A percentile compares a stretch with the other conserved stretches of the same genome.
Evolutionary conservation across 129 eudicot species (phyloP).

Genomic region (Helianthus tuberosus): DNA sequence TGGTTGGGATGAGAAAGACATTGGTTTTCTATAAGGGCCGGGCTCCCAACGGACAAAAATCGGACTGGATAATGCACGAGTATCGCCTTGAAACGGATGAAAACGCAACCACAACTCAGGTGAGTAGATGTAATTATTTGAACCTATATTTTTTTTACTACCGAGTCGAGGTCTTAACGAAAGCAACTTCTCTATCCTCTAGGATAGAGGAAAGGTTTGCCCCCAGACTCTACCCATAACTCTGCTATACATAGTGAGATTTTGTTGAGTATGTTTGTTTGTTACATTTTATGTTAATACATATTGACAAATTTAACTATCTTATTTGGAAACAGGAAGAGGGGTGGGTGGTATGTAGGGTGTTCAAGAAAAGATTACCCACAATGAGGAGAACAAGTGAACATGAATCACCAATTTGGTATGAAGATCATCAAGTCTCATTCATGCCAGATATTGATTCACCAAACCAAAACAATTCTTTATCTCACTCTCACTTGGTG

Average conservation of each 20-base stretch:
- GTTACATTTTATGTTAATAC: background rate
- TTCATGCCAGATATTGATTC: constrained; percentile 81
- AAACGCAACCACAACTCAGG: constrained; percentile 77
- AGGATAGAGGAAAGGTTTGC: no score
- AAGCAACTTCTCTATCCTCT: no score
- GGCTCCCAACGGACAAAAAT: constrained; percentile 94
- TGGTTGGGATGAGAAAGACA: constrained; percentile 95
- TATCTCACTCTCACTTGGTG: constrained; percentile 32
- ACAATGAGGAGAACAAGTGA: constrained; percentile 57
- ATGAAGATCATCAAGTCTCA: constrained; percentile 71
- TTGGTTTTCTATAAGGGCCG: constrained; percentile 87
- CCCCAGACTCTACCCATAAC: no score
- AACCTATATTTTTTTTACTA: background rate
- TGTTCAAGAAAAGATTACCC: constrained; percentile 79
- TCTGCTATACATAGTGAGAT: no score
- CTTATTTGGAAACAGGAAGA: constrained; percentile 66
- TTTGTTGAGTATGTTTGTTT: no score
- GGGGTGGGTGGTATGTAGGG: constrained; percentile 96
- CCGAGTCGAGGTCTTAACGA: no score
- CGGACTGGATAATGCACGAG: constrained; percentile 97
- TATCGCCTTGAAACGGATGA: constrained; percentile 90
- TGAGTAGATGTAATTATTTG: constrained; percentile 25
- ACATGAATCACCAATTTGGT: constrained; percentile 84
- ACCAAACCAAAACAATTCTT: constrained; percentile 53
- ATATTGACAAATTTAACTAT: background rate